These are phyloP conservation scores for Phytophthora palmivora DNA, from an alignment of 352 stramenopile species.

Conservation along the genomic window DNA sequence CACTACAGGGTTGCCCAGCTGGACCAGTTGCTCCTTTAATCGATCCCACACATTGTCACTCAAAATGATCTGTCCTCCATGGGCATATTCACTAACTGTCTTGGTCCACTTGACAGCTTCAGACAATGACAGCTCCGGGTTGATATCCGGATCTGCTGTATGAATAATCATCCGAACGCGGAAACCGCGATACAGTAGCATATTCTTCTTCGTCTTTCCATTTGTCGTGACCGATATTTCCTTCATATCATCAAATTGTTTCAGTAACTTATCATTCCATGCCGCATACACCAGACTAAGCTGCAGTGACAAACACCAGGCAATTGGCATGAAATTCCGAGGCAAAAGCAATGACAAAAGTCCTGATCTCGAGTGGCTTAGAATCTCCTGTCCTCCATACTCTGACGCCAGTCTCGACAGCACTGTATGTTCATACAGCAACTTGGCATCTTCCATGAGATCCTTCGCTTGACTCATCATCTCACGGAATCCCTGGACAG, in stretches of 20 bases:
- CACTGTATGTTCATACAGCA: conserved; percentile 89
- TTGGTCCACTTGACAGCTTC: conserved; percentile 88
- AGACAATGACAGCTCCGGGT: conserved; percentile 64
- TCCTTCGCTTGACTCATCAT: conserved; percentile 82
- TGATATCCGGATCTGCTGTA: conserved; percentile 60
- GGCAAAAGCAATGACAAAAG: conserved; percentile 88
- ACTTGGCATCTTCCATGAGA: conserved; percentile 87
- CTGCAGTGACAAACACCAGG: conserved; percentile 88
- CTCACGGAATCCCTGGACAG: conserved; percentile 82
- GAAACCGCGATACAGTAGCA: conserved; percentile 84
- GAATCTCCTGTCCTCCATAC: conserved; percentile 83
- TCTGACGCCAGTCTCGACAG: conserved; percentile 83
- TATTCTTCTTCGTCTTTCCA: conserved; percentile 77
- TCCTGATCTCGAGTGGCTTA: conserved; percentile 76
- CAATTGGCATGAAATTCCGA: conserved; percentile 89
- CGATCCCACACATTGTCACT: conserved; percentile 88
- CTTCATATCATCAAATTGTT: conserved; percentile 84
- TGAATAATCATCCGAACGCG: conserved; percentile 90
- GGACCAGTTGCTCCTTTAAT: conserved; percentile 87
- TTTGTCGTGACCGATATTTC: conserved; percentile 66
- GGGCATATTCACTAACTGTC: conserved; percentile 82
- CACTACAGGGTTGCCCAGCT: conserved; percentile 88
- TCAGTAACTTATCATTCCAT: conserved; percentile 90
- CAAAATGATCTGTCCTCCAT: conserved; percentile 87
- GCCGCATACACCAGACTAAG: conserved; percentile 86